Percentiles rank a stretch among this genome's conserved stretches.
phyloP scores from a whole-genome alignment of 2,329 filamentous ascomycete species.

The Ceratocystis ficicola region DNA sequence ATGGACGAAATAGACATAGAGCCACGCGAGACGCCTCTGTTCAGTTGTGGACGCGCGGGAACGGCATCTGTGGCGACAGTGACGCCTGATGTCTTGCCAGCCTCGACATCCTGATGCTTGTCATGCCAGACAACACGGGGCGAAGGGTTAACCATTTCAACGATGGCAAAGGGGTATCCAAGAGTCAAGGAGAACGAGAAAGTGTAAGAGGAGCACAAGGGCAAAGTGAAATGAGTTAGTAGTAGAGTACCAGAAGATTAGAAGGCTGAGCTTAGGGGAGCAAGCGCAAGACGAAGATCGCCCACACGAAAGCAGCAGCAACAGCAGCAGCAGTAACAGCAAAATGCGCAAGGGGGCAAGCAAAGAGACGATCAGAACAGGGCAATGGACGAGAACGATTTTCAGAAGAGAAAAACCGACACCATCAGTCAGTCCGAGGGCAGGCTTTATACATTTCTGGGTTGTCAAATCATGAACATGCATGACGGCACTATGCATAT shows the following conservation, averaged over 20 bases:
- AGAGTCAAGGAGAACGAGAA: not conserved
- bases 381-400: not conserved
- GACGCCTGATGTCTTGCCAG: conserved; percentile 15
- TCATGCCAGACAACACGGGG: conserved; percentile 17
- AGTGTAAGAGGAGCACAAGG: not conserved
- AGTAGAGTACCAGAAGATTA: not conserved
- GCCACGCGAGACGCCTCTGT: conserved; percentile 19
- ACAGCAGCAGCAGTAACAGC: conserved; percentile 3
- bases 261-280: conserved; percentile 11
- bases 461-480: not conserved
- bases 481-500: conserved; percentile 11
- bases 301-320: conserved; percentile 17
- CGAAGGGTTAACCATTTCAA: conserved; percentile 15
- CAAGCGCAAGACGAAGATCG: conserved; percentile 21
- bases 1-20: conserved; percentile 22
- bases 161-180: not conserved
- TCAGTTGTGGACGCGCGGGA: conserved; percentile 19
- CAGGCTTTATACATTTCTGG: conserved; percentile 1
- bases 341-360: not conserved
- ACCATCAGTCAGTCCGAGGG: not conserved
- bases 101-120: conserved; percentile 18
- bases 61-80: conserved; percentile 9
- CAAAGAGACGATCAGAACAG: conserved; percentile 3
- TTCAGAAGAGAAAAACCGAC: not conserved
- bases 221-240: not conserved